These are phyloP conservation scores for Tolypocladium tropicale DNA, from an alignment of 2,329 filamentous ascomycete genomes.

Conservation along the genomic window DNA sequence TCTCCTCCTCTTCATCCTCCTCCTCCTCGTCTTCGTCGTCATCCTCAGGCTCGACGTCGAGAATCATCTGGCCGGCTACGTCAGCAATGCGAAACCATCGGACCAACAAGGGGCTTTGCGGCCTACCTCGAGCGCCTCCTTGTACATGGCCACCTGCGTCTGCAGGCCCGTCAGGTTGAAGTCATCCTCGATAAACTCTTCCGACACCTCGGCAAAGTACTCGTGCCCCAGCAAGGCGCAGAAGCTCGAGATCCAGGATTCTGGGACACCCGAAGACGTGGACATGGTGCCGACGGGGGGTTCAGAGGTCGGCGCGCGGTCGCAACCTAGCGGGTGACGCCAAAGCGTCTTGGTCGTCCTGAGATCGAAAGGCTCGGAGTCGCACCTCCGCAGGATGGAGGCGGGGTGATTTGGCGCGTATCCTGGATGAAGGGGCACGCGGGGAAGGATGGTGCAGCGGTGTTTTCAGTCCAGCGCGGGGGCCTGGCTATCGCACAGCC, in stretches of 20 bases:
- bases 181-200: conserved; percentile 99
- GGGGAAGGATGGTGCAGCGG: neutral
- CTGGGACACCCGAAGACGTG: conserved; percentile 51
- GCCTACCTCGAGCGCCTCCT: conserved; percentile 79
- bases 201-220: conserved; percentile 97
- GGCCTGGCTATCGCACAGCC: neutral
- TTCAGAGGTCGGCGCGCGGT: conserved; percentile 1
- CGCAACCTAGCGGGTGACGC: neutral
- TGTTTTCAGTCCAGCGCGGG: neutral
- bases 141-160: conserved; percentile 95
- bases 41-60: conserved; percentile 95
- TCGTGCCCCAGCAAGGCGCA: conserved; percentile 93
- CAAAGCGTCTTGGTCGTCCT: neutral
- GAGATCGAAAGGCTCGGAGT: neutral
- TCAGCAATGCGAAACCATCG: neutral
- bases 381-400: neutral
- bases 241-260: conserved; percentile 98
- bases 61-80: conserved; percentile 60
- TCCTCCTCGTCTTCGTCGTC: conserved; percentile 81
- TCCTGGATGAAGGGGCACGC: neutral
- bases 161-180: conserved; percentile 97
- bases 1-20: conserved; percentile 65
- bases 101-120: neutral
- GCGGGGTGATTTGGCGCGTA: neutral
- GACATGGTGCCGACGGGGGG: conserved; percentile 34